Base-by-base conservation (phyloP, 2,329 filamentous ascomycete species). In the Calonectria ilicicola region DNA sequence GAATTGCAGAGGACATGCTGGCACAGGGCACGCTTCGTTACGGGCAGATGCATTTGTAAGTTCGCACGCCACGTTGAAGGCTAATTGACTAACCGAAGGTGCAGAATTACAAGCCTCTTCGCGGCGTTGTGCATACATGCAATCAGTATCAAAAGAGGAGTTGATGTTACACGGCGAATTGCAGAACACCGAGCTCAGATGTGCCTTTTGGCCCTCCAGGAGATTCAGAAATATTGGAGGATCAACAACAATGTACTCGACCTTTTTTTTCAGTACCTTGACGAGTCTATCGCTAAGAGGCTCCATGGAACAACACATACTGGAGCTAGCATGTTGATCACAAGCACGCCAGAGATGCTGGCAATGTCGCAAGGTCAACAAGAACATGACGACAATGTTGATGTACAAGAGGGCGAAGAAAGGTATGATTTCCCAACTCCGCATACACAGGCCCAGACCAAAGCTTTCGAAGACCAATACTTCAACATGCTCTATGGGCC, bases 171-270 rank as follows among this genome's bases (percentile, higher is more conserved):
- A 8, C 78, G 82, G 27, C 75, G 82, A 3, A 81, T 85, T 10
- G 82, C 83, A 29, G 82, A 84, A 65, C 81, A 84, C 70, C 79
- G 83, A 21, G 83, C 83, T 1, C 82, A 84, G 40, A 81, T 84
- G 72, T 85, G 83, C 44, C 81, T 84, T 2, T 74, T 85, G 3
- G 82, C 82, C 5, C 77, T 85, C 1, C 81, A 84, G 47, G 83
- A 84, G 72, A 79, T 85, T 0, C 82, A 84, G 29, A 83, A 84
- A n/a, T 84, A 84, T 74, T 85, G 83, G 83, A 77, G 81, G 21
- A 83, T 84, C 71, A 85, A 85, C 77, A 84, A 83, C 73, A 83
- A 83, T 40, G 77, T 84, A 0, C 78, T 85, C 7, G 83, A 85
- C 27, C 72, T 85, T 7, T 85, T 85, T 32, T 74, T 85, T 0